Evolutionary conservation across 2,329 filamentous ascomycete genomes (phyloP).

Genomic region (Nigrospora oryzae): DNA sequence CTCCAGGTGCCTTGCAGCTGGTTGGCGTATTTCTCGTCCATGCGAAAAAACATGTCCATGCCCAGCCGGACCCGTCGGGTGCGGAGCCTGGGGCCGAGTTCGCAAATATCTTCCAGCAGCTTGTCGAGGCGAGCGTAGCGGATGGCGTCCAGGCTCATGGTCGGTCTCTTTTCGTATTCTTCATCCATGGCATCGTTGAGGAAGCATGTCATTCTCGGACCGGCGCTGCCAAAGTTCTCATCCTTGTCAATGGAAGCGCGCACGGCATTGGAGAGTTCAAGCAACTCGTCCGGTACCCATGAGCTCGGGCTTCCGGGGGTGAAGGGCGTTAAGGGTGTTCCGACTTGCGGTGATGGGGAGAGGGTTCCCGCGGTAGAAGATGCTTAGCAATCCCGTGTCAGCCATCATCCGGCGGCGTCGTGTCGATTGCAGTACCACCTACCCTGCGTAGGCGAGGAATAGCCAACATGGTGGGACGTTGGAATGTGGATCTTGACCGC

Average conservation of each 20-base stretch:
- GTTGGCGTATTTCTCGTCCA: constrained; percentile 18
- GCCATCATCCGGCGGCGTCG: no score
- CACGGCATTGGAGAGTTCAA: constrained; percentile 33
- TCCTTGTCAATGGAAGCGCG: constrained; percentile 24
- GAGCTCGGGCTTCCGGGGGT: constrained; percentile 8
- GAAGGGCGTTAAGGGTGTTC: neutral
- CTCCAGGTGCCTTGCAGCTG: constrained; percentile 33
- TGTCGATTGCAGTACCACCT: no score
- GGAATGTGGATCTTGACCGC: no score
- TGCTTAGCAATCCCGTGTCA: no score
- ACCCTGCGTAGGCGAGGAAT: no score
- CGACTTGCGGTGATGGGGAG: no score
- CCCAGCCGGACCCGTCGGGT: no score
- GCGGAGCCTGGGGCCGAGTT: constrained; percentile 24
- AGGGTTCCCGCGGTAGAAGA: no score
- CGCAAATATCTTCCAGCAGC: constrained; percentile 33
- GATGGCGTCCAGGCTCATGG: constrained; percentile 30
- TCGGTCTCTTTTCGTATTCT: constrained; percentile 23
- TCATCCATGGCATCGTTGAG: constrained; percentile 28
- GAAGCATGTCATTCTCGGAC: constrained; percentile 22
- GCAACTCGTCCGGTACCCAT: constrained; percentile 12
- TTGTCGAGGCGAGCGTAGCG: constrained; percentile 23
- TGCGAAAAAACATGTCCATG: no score
- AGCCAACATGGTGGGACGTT: no score
- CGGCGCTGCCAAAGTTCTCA: constrained; percentile 11